phyloP scores from a whole-genome alignment of 208 protist genomes.

The Wallacemonas sp. region DNA sequence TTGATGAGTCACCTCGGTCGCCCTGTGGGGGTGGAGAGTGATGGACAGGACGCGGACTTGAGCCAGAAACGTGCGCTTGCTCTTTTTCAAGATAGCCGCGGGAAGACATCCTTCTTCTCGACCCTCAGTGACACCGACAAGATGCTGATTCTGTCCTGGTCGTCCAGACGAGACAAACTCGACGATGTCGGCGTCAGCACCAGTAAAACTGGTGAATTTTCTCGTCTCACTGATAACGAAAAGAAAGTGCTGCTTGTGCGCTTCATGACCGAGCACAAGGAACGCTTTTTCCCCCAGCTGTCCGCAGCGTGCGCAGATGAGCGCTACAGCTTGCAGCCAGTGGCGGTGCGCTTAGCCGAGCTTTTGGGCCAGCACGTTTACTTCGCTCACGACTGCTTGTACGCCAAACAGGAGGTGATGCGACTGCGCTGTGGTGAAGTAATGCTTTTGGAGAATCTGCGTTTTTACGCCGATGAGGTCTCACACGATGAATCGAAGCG shows the following conservation, averaged over 20 bases:
- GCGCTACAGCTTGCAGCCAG: constrained; percentile 89
- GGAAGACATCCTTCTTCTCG: constrained; percentile 77
- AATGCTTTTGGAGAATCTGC: constrained; percentile 99
- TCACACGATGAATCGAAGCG: constrained; percentile 82
- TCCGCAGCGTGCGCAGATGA: constrained; percentile 64
- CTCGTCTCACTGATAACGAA: constrained; percentile 63
- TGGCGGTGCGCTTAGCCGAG: constrained; percentile 91
- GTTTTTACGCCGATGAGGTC: constrained; percentile 98
- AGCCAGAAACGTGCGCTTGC: constrained; percentile 23
- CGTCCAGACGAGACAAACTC: constrained; percentile 41
- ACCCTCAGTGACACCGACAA: constrained; percentile 66
- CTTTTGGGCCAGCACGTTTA: constrained; percentile 85
- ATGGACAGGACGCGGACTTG: constrained; percentile 29
- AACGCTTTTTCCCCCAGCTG: constrained; percentile 59
- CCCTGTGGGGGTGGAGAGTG: constrained; percentile 90
- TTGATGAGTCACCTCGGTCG: constrained; percentile 97
- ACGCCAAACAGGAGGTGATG: constrained; percentile 57
- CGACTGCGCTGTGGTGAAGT: constrained; percentile 82
- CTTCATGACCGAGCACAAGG: constrained; percentile 66
- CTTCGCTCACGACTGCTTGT: constrained; percentile 83
- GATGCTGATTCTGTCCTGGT: constrained; percentile 57
- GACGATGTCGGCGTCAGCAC: constrained; percentile 25
- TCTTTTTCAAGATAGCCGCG: constrained; percentile 42
- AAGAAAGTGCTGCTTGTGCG: constrained; percentile 56
- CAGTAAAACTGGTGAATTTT: constrained; percentile 67